phyloP scores from a whole-genome alignment of 352 stramenopile genomes.

The Pilasporangium apinafurcum region DNA sequence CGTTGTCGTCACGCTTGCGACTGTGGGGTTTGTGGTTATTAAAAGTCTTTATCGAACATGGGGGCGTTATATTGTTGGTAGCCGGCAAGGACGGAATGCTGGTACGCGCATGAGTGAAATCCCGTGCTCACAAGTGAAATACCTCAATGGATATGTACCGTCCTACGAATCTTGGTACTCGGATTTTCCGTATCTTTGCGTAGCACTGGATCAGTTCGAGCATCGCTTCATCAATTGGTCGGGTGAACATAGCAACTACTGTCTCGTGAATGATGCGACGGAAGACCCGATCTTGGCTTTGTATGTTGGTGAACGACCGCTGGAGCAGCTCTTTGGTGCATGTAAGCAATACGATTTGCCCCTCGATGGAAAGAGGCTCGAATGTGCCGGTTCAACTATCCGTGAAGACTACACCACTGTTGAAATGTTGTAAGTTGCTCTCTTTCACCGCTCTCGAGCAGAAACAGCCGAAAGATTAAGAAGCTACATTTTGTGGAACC shows the following conservation, averaged over 20 bases:
- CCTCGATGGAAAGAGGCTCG: too few species aligned
- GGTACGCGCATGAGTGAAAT: constrained; percentile 36
- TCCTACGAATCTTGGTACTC: constrained; percentile 67
- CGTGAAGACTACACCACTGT: too few species aligned
- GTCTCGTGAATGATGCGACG: constrained; percentile 57
- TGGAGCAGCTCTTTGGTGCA: constrained; percentile 49
- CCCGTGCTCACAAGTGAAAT: constrained; percentile 28
- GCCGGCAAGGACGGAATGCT: constrained; percentile 9
- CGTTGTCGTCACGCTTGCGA: constrained; percentile 20
- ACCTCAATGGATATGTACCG: constrained; percentile 53
- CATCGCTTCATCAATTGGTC: constrained; percentile 50
- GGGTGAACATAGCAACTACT: constrained; percentile 46
- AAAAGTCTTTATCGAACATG: constrained; percentile 28
- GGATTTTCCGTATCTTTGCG: constrained; percentile 57
- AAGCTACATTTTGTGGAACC: too few species aligned
- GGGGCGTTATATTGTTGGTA: constrained; percentile 27
- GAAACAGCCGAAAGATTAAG: too few species aligned
- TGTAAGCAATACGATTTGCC: constrained; percentile 49
- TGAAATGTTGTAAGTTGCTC: too few species aligned
- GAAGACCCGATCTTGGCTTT: constrained; percentile 34
- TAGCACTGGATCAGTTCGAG: constrained; percentile 47
- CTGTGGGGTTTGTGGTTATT: constrained; percentile 21
- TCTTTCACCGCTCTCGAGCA: too few species aligned
- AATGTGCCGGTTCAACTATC: too few species aligned
- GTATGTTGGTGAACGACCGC: constrained; percentile 25